phyloP scores from a whole-genome alignment of 2,329 filamentous ascomycete genomes.

The Fusarium protoensiforme region DNA sequence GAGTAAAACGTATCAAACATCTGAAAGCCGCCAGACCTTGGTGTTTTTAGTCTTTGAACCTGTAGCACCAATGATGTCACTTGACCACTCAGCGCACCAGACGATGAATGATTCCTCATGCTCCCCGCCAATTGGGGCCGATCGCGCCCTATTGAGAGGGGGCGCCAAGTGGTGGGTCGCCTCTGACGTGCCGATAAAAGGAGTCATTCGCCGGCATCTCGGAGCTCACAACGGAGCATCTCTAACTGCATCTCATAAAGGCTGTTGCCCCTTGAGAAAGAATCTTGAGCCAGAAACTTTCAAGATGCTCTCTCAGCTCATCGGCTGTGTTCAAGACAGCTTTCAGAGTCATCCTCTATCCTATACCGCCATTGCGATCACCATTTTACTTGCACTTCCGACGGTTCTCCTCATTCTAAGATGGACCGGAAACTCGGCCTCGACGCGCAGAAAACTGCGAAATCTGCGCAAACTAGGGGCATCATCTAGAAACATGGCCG shows the following conservation, averaged over 20 bases:
- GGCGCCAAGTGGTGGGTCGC: neutral
- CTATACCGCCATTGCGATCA: neutral
- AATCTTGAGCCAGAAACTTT: neutral
- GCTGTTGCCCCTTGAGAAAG: neutral
- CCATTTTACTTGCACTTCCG: neutral
- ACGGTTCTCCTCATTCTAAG: neutral
- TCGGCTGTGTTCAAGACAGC: neutral
- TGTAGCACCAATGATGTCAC: neutral
- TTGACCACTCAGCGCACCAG: neutral
- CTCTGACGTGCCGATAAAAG: neutral
- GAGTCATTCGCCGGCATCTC: neutral
- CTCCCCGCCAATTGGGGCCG: neutral
- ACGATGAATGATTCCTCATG: neutral
- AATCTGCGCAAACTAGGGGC: slow-evolving; percentile 34
- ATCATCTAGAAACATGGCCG: slow-evolving; percentile 37
- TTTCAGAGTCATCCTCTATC: neutral
- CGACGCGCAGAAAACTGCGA: neutral
- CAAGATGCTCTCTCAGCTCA: neutral
- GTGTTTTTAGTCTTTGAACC: neutral
- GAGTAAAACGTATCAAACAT: no score
- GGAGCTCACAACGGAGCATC: neutral
- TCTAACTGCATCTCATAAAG: neutral
- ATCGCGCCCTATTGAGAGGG: neutral
- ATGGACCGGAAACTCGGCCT: neutral
- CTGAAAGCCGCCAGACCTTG: no score